Conservation (phyloP, 331 rosid species). For the Acacia concinna region DNA sequence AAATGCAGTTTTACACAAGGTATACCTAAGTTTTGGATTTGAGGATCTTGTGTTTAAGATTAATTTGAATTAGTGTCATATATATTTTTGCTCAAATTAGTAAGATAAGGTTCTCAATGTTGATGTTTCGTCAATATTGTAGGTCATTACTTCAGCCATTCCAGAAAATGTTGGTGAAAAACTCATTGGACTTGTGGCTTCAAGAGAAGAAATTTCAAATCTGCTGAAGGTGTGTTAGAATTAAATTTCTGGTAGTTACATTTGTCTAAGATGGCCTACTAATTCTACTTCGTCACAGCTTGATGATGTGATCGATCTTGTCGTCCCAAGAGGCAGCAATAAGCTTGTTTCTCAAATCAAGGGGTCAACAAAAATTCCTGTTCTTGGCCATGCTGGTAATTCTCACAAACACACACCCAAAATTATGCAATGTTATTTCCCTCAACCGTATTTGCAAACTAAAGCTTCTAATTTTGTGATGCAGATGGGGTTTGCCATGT, state of each 20-base stretch:
- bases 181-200: constrained; percentile 85
- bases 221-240: constrained; percentile 68
- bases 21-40: constrained; percentile 30
- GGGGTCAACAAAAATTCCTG: constrained; percentile 88
- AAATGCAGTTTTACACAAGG: constrained; percentile 81
- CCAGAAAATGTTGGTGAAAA: constrained; percentile 66
- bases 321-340: constrained; percentile 91
- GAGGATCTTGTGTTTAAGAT: constrained; percentile 12
- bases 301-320: constrained; percentile 90
- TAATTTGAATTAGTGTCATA: not conserved
- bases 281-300: constrained; percentile 54
- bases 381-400: constrained; percentile 93
- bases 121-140: constrained; percentile 18
- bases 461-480: constrained; percentile 28
- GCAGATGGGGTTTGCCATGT: constrained; percentile 91
- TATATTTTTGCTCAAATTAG: not conserved
- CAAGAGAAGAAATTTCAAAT: constrained; percentile 89
- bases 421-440: not conserved
- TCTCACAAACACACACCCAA: not conserved
- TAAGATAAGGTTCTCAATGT: not conserved
- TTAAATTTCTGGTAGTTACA: constrained; percentile 7
- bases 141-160: constrained; percentile 79
- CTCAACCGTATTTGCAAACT: not conserved
- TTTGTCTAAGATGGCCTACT: constrained; percentile 24
- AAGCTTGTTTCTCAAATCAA: constrained; percentile 88